phyloP scores from a whole-genome alignment of 371 early-diverging fungal species.

The Massospora cicadina region DNA sequence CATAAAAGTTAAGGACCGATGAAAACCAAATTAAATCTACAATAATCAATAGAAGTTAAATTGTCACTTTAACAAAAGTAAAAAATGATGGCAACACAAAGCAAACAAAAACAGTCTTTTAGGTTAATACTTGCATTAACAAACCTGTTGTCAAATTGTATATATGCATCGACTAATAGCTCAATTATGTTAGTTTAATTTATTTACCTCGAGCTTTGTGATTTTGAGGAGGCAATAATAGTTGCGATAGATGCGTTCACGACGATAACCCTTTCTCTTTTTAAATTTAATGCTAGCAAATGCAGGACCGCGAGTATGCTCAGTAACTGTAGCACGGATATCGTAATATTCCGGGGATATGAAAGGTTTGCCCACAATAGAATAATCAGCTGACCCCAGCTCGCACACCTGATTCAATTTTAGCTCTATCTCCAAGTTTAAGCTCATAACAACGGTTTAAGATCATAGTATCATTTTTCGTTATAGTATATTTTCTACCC shows the following conservation, averaged over 20 bases:
- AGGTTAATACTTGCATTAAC: no score
- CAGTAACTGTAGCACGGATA: conserved; percentile 74
- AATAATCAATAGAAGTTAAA: no score
- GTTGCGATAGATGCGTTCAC: conserved; percentile 49
- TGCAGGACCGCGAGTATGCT: conserved; percentile 68
- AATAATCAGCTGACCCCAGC: conserved; percentile 67
- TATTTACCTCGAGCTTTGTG: conserved; percentile 45
- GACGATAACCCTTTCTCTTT: conserved; percentile 72
- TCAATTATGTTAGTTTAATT: conserved; percentile 20
- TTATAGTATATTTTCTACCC: conserved; percentile 69
- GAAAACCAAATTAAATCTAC: no score
- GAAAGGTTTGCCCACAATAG: conserved; percentile 73
- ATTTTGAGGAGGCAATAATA: conserved; percentile 62
- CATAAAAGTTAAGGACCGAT: no score
- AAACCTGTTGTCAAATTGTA: no score
- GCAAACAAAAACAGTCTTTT: no score
- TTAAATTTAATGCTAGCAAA: conserved; percentile 67
- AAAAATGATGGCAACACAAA: no score
- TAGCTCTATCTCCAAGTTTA: conserved; percentile 72
- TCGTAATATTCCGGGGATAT: conserved; percentile 45
- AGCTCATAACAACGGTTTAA: conserved; percentile 61
- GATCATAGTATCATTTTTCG: conserved; percentile 72
- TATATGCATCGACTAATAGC: no score
- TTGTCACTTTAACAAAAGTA: no score
- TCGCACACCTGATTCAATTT: conserved; percentile 73